Base-by-base conservation (phyloP, 73 alveolate species). In the Paraurostyla sp. region DNA sequence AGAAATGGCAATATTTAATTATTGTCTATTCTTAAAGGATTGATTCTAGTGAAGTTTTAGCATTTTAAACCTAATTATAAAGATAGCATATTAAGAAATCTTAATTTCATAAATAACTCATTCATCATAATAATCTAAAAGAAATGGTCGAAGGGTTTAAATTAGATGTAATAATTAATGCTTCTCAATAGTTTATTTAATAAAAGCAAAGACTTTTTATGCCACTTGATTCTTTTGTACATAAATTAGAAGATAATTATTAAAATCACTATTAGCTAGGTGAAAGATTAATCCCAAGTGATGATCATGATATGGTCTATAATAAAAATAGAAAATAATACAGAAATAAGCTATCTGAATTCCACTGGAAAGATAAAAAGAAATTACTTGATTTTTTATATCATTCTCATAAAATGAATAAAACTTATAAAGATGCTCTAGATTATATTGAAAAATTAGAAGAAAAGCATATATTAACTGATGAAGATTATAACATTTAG, bases 1-100 rank as follows among this genome's bases (percentile, higher is more conserved):
- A 65, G 58, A 65, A 65, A 65, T 65, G 82, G 82, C 82, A 65
- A 23, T 22, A 65, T 40, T 23, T 65, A 0, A 65, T 65, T 13
- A 38, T 65, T 22, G 41, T 65, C 13, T 65, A 65, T 22, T 7
- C 82, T 40, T 65, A 65, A 30, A 65, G 41, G 41, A 38, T 38
- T 18, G 58, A 65, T 6, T 58, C 82, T 7, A 1, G 13, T 1
- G 82, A 65, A 4, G 38, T 65, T 36, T 40, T 13, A 11, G 29
- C 1, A 2, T 40, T 65, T 65, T 40, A 32, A 40, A 65, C 9
- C 16, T 65, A 65, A 38, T 38, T 65, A 3, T 40, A 6, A 38
- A 65, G 32, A 65, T 1, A 1, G 13, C 9, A 36, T 7, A 4
- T 0, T 36, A 65, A 65, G 46, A 65, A 40, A 30, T 30, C 7